Evolutionary conservation across 2,329 filamentous ascomycete species (phyloP), one percentile per base, ranked within the genome.

Genomic region (Emmonsiellopsis sp.): DNA sequence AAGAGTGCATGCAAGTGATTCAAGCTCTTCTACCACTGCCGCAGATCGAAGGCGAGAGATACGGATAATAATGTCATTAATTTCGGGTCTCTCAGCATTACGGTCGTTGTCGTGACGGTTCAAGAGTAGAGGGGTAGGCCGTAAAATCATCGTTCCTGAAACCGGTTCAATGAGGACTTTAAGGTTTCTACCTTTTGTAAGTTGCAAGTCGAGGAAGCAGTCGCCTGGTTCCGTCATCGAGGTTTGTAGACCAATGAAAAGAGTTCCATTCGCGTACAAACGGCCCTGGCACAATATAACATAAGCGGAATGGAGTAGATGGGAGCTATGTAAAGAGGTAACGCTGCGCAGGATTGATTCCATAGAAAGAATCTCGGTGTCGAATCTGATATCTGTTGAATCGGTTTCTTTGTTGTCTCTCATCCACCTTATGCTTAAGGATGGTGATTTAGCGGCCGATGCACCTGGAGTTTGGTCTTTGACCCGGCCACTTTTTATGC

Each of bases 71-170:
- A 74, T 63, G 51, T 74, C 71, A 47, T 73, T 71, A 32, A 66
- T 61, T 13, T 65, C 54, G 7, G 61, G 82, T 75, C 68, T 56
- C 11, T 67, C 65, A 13, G 75, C 72, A 56, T 89, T 91, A 52
- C 94, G 74, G 35, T 79, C 79, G 34, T 72, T 73, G 63, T 95
- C 88, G 15, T 78, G 76, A 16, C 81, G 75, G 7, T 75, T 72
- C 3, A 79, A 75, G 44, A 78, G 71, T 54, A 74, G 76, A 2
- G 81, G 80, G 50, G 79, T 79, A 11, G 89, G 87, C 54, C 82
- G 80, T 38, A 95, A 70, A 8, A 83, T 81, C 57, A 90, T 85
- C 9, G 78, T 72, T n/a, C 93, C 93, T 0, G 87, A 90, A 30
- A 87, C 82, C 0, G 86, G 83, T 59, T 95, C 89, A 46, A 96